Evolutionary conservation across 257 asterid genomes (phyloP).

Genomic region (Ophiorrhiza pumila): DNA sequence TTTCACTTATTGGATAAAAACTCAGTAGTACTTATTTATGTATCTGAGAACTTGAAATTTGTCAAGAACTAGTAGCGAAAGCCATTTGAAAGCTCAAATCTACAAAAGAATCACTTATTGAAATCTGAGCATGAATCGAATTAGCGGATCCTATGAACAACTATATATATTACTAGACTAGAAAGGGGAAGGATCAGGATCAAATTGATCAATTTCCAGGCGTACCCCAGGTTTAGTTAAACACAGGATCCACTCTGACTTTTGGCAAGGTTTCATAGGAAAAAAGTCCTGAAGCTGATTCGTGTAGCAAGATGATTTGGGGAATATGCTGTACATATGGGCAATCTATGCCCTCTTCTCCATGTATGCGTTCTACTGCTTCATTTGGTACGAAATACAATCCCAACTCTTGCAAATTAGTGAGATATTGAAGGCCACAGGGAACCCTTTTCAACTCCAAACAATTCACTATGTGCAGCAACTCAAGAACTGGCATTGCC

Average conservation of each 20-base stretch:
- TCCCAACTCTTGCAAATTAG: not conserved
- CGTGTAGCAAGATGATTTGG: not conserved
- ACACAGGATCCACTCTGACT: not conserved
- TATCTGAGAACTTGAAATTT: not conserved
- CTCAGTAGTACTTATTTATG: too few relatives aligned
- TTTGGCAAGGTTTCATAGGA: not conserved
- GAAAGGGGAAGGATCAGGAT: not conserved
- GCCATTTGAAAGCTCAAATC: too few relatives aligned
- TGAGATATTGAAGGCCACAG: not conserved
- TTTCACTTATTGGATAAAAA: too few relatives aligned
- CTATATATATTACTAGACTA: not conserved
- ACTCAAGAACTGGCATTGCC: not conserved
- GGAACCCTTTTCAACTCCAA: not conserved
- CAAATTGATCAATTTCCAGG: not conserved
- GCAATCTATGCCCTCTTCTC: not conserved
- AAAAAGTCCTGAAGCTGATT: not conserved
- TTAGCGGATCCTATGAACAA: not conserved
- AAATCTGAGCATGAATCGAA: too few relatives aligned
- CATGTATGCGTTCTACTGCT: not conserved
- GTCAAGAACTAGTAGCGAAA: not conserved
- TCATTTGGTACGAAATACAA: not conserved
- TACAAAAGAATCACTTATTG: too few relatives aligned
- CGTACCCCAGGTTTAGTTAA: too few relatives aligned
- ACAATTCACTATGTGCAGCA: not conserved
- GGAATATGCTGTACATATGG: not conserved